Conservation (phyloP, 306 rosid genomes). For the Adenanthera pavonina region DNA sequence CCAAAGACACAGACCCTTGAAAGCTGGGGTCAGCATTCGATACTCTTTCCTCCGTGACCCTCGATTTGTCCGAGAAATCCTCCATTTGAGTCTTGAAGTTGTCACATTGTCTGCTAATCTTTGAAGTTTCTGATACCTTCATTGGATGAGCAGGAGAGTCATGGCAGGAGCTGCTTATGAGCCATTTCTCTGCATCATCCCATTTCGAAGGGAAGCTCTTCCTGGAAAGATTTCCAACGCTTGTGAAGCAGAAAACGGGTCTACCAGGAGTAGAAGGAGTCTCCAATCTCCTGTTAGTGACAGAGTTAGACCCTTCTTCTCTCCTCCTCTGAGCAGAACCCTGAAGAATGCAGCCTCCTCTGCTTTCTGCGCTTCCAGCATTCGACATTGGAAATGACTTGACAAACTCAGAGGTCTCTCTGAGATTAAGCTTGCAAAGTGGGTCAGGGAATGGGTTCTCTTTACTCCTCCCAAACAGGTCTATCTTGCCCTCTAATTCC, state of each 20-base stretch:
- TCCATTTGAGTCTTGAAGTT: slow-evolving; percentile 61
- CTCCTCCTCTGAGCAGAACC: slow-evolving; percentile 57
- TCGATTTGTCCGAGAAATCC: slow-evolving; percentile 66
- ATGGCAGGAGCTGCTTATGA: slow-evolving; percentile 77
- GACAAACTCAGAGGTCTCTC: slow-evolving; percentile 95
- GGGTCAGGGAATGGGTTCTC: slow-evolving; percentile 72
- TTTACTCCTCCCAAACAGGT: slow-evolving; percentile 5
- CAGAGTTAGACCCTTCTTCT: slow-evolving; percentile 50
- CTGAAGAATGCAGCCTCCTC: slow-evolving; percentile 44
- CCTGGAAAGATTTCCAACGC: slow-evolving; percentile 61
- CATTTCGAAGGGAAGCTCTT: slow-evolving; percentile 91
- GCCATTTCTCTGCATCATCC: slow-evolving; percentile 99
- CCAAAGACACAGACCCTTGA: slow-evolving; percentile 51
- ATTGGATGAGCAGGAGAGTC: slow-evolving; percentile 79
- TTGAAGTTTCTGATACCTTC: slow-evolving; percentile 48
- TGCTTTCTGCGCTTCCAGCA: slow-evolving; percentile 31
- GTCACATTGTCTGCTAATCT: slow-evolving; percentile 51
- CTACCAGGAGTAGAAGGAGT: slow-evolving; percentile 96
- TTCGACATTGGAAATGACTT: slow-evolving; percentile 77
- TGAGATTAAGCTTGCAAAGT: slow-evolving; percentile 87
- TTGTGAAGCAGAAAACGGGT: slow-evolving; percentile 79
- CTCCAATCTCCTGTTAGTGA: slow-evolving; percentile 60
- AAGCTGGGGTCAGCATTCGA: slow-evolving; percentile 61
- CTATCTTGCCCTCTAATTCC: slow-evolving; percentile 55
- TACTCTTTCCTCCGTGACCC: slow-evolving; percentile 66